Evolutionary conservation across 208 protist genomes (phyloP), one percentile per base, ranked within the genome.

Genomic region (Trypanosoma rangeli): DNA sequence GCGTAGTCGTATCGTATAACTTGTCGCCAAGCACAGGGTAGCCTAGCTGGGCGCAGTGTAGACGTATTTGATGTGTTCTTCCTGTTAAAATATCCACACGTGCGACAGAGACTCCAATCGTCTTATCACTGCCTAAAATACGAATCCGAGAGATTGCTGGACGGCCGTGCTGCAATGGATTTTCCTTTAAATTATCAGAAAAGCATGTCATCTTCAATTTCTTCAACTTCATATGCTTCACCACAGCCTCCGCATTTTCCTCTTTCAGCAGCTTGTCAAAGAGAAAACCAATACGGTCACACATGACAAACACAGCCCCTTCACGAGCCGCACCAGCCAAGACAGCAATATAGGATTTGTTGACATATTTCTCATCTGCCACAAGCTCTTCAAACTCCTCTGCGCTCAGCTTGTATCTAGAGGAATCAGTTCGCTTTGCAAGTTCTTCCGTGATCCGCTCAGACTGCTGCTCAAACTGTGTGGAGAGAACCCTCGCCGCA

Each of bases 161-260:
- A 26, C 69, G 64, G 15, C 62, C 68, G 49, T 39, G 33, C 15
- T 18, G 59, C 29, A 53, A 73, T 15, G 33, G 46, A 28, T 42
- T 44, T 49, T 64, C 31, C 18, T 56, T 48, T 31, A 33, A 22
- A 16, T 31, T 50, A 5, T 61, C 26, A 12, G 77, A 54, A 55
- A 80, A 86, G 72, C 83, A 90, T 29, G 82, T 71, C 90, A 95
- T 95, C 39, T 92, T 93, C 0, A 95, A 67, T 65, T 85, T 90
- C 52, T 82, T 83, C 46, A 95, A 64, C 59, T 89, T 87, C 0
- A 42, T 29, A 62, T 95, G 85, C 18, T 72, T 55, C 12, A 57
- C 57, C 1, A 28, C 15, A 16, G 61, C n/a, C 35, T 68, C 31
- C 0, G 31, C 15, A 13, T 73, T 57, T 39, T 86, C 72, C 20